Percentiles rank a stretch among this genome's conserved stretches.
Conservation (phyloP, 495 filamentous ascomycete species). For the Aspergillus haitiensis region DNA sequence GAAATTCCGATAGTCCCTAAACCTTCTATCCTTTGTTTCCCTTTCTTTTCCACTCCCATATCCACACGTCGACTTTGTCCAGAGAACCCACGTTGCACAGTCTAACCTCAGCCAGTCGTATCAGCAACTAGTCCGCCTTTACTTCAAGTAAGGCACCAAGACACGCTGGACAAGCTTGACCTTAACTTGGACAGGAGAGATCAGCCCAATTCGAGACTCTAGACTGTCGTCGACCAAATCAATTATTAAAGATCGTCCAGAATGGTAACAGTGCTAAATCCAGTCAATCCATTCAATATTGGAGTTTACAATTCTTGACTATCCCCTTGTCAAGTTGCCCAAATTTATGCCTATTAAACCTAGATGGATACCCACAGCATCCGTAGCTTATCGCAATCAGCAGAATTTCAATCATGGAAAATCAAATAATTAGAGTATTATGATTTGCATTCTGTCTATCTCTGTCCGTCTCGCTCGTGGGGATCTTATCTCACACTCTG, state of each 20-base stretch:
- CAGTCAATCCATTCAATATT: too few relatives aligned
- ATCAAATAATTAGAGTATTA: too few relatives aligned
- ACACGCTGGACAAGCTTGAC: background rate
- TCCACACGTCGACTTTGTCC: background rate
- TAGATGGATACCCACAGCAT: too few relatives aligned
- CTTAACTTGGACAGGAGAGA: constrained; percentile 1
- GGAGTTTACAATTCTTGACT: too few relatives aligned
- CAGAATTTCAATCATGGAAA: too few relatives aligned
- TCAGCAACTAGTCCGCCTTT: background rate
- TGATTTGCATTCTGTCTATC: too few relatives aligned
- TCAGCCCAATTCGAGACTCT: constrained; percentile 1
- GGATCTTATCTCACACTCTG: too few relatives aligned
- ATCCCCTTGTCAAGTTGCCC: too few relatives aligned
- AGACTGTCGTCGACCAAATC: background rate
- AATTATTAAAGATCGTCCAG: background rate
- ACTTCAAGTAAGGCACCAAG: background rate
- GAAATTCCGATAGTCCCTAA: background rate
- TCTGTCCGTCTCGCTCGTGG: too few relatives aligned
- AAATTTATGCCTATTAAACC: too few relatives aligned
- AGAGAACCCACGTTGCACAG: background rate
- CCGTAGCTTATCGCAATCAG: too few relatives aligned
- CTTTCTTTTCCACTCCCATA: background rate
- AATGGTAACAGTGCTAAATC: background rate
- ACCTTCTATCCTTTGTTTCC: background rate
- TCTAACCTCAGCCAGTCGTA: background rate